Base-by-base conservation (phyloP, 352 stramenopile genomes). In the Lagenidium sp. region DNA sequence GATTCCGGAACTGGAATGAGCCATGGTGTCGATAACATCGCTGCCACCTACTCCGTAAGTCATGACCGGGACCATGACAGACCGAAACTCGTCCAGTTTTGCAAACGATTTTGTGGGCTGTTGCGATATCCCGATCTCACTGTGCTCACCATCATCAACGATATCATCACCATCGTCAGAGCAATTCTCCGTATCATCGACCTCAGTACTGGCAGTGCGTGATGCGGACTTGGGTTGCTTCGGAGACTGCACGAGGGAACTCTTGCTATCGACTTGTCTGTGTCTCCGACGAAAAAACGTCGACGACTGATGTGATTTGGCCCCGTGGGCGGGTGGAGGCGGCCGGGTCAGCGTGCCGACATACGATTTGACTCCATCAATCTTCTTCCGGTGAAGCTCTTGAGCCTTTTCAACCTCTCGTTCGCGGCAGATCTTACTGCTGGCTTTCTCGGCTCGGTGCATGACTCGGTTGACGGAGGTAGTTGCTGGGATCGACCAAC, bases 361-460 rank as follows among this genome's bases (percentile, higher is more conserved):
- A 30, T 70, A 81, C 22, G 71, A 82, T 38, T 78, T 79, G 24
- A 85, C 74, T 24, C 63, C 60, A 45, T 69, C 63, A 30, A 90
- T 76, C 42, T 90, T 90, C 45, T 72, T 74, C 23, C 64, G 65
- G 40, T 90, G 77, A 16, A 85, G 50, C 40, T 77, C 67, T 48
- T 86, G 73, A 1, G 74, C 74, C 22, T 71, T 79, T 41, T 85
- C 74, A 16, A 87, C 59, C 44, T 90, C 74, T 30, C 77, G 53
- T 6, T 75, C 68, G 31, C 70, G 72, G 40, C 74, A 85, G 43
- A 90, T 60, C 47, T 78, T 81, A 41, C 77, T 90, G 59, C 77
- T 87, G 18, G 72, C 72, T 49, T 85, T 85, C 55, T 90, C 67
- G 1, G 69, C 74, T 32, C 77, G 74, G 44, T 87, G 65, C 72